Base-by-base conservation (phyloP, 129 eudicot species). In the Heracleum sosnowskyi region DNA sequence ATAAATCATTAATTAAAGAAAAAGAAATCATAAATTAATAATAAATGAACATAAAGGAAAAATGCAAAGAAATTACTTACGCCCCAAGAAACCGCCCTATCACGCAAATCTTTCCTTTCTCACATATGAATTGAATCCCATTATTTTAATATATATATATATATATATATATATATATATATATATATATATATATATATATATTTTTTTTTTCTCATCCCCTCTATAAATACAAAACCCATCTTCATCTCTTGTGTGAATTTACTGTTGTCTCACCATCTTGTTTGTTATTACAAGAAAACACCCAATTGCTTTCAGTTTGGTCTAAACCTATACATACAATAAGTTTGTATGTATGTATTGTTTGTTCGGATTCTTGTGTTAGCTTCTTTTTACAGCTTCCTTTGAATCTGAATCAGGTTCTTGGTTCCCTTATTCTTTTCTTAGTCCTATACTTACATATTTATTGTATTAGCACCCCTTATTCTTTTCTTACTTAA, bases 391-490 rank as follows among this genome's bases (percentile, higher is more conserved):
- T 60, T 60, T 26, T 24, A 60, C 68, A n/a, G 68, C 68, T 60
- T 26, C 53, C 68, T 60, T 60, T 60, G 68, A 60, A 60, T 60
- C 68, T 60, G 68, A 10, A 60, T 26, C 68, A 9, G 68, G 68
- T 60, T 60, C 68, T n/a, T 49, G 68, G 15, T 60, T n/a, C 64
- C 64, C 64, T 57, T 57, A 9, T 57, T 57, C 68, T 60, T 60
- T 60, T 60, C 68, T 60, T 60, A 60, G 17, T 60, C 26, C 34
- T 55, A 24, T 6, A 18, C 11, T 5, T 22, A 22, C 63, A 53
- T 7, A 51, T 0, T 0, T 55, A 55, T 55, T 55, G 64, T 55
- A 55, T 55, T 55, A 7, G 4, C 4, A 24, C 64, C 33, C 15
- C 12, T 60, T 60, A 60, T 60, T 60, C 68, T 60, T 60, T 60